Evolutionary conservation across 2,329 filamentous ascomycete genomes (phyloP), one percentile per base, ranked within the genome.

Genomic region (Helotiales sp.): DNA sequence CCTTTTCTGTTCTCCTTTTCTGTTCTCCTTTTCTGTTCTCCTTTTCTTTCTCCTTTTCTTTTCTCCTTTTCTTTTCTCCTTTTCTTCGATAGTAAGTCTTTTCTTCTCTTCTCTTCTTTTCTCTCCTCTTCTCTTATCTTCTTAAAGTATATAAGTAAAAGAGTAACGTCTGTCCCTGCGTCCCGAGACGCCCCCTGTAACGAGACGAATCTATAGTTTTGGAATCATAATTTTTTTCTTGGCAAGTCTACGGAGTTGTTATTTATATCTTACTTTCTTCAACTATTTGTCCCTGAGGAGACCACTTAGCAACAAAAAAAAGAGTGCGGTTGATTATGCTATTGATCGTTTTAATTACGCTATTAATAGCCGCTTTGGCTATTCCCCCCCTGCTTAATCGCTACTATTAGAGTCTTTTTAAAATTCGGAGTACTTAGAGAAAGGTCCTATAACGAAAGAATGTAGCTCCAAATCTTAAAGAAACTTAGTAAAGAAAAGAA

Each of bases 211-310:
- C 52, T 29, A 54, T 58, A 57, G 44, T 63, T 61, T 59, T 31
- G 10, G 22, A 54, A 57, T 63, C 33, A 55, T 9, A 59, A 57
- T 17, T 60, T 55, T 59, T 60, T 59, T 55, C 51, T 58, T 56
- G 27, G 34, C 25, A 63, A 34, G 58, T 61, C 47, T 59, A 56
- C 50, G 42, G 59, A 56, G n/a, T 55, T 61, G 38, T 59, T 12
- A n/a, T 59, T 48, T 44, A 61, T 48, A 51, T 59, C 15, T 53
- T 48, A 59, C 48, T 61, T 59, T 63, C 62, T 63, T 55, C 38
- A 61, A 54, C 51, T 52, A 63, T 60, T 65, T 64, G 56, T 66
- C 58, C 53, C 60, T 40, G 33, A 64, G 54, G 44, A 57, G 31
- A 63, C 58, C 53, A 66, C 50, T 63, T 61, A 46, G 50, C n/a